Base-by-base conservation (phyloP, 78 protist species). In the Polysphondylium violaceum region DNA sequence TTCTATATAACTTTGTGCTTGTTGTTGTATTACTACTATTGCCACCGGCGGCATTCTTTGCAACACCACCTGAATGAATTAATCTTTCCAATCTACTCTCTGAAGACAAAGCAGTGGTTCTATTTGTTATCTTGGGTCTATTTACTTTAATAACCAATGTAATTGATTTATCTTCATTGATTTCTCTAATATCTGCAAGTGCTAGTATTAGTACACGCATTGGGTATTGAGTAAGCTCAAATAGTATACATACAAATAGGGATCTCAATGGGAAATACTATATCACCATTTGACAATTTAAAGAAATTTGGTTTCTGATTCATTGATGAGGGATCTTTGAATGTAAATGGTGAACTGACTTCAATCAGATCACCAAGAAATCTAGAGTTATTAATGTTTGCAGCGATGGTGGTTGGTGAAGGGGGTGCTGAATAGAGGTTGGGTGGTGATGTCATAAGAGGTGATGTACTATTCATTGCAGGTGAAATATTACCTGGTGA, bases 261-360 rank as follows among this genome's bases (percentile, higher is more conserved):
- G 38, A 71, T 36, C 59, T 83, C 91, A 69, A 83, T 69, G 50
- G 91, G 91, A 11, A 69, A 83, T 9, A 83, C 72, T 19, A 83
- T 33, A 43, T 83, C 91, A 58, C 91, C 91, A 58, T 83, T 83
- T 23, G 91, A 83, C n/a, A 83, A 59, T 83, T 72, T 83, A 43
- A 83, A 83, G 36, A 47, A 83, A 44, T 83, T 83, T 67, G 91
- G 91, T 69, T 83, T 83, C 40, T 83, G 77, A 56, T 83, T 50
- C 2, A 65, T 12, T 29, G 53, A n/a, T 25, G 65, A 51, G 31
- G 71, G 51, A 58, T 83, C 76, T 67, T 69, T 64, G n/a, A 74
- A 68, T 23, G 55, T 74, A 19, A 83, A 83, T 43, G 91, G 91
- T 58, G 91, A 64, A 69, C 67, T 64, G 27, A 83, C 27, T 29